These are phyloP conservation scores for Thalassiosira hispida DNA, from an alignment of 352 stramenopile species.

Conservation along the genomic window DNA sequence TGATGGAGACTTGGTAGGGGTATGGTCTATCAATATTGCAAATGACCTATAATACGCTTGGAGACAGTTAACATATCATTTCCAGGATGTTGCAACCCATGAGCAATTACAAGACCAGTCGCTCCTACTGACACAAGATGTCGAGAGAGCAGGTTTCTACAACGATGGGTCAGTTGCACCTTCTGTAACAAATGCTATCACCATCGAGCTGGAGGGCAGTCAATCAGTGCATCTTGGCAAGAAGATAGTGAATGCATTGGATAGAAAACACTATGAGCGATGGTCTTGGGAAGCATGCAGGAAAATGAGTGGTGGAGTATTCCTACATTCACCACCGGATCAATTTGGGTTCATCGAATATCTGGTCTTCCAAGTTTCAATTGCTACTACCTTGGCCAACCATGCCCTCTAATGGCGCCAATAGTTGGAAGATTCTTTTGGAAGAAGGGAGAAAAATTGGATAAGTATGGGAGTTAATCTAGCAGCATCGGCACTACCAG, in stretches of 20 bases:
- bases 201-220: neutral
- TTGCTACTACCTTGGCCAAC: conserved; percentile 4
- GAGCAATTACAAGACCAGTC: neutral
- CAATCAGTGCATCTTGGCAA: neutral
- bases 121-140: neutral
- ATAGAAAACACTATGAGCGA: neutral
- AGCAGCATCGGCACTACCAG: neutral
- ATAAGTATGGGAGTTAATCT: neutral
- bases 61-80: neutral
- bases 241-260: neutral
- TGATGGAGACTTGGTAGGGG: too few species aligned
- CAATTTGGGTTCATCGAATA: conserved; percentile 5
- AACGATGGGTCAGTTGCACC: neutral
- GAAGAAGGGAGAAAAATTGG: neutral
- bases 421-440: neutral
- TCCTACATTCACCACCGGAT: conserved; percentile 1
- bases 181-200: neutral
- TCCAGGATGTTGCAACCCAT: neutral
- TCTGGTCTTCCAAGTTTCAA: neutral
- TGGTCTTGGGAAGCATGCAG: neutral
- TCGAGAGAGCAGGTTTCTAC: neutral
- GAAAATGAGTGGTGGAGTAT: neutral
- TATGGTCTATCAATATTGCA: too few species aligned
- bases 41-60: neutral
- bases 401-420: neutral